Conservation (phyloP, 2,329 filamentous ascomycete species). For the Hypoxylon sp. region DNA sequence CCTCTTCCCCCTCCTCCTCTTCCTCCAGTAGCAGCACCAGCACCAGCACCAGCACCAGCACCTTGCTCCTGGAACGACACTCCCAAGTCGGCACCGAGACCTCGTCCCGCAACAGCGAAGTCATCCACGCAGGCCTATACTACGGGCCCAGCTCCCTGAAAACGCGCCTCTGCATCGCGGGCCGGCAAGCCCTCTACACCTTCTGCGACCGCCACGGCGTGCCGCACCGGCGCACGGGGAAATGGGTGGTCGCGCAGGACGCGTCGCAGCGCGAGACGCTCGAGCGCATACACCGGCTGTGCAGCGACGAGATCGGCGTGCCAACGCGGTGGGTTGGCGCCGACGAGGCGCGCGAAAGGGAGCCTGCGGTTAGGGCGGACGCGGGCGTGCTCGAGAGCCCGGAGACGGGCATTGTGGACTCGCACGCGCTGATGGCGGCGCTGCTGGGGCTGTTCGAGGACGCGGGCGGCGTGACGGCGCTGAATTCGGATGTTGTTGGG, state of each 20-base stretch:
- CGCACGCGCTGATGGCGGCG: constrained; percentile 85
- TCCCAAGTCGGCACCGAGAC: constrained; percentile 84
- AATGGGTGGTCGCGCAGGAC: constrained; percentile 95
- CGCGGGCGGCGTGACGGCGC: constrained; percentile 79
- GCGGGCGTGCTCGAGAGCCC: constrained; percentile 85
- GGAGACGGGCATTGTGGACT: constrained; percentile 91
- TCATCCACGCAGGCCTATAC: constrained; percentile 96
- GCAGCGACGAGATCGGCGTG: constrained; percentile 63
- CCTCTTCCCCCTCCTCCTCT: constrained; percentile 54
- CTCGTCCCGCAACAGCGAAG: constrained; percentile 91
- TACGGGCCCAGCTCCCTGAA: constrained; percentile 85
- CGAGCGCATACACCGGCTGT: constrained; percentile 65
- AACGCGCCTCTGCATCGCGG: constrained; percentile 83
- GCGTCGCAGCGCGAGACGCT: constrained; percentile 76
- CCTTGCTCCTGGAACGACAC: constrained; percentile 87
- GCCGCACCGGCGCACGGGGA: constrained; percentile 81
- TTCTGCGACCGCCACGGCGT: constrained; percentile 79
- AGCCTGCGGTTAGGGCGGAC: constrained; percentile 81
- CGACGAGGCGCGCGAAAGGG: constrained; percentile 73
- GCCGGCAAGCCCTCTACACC: constrained; percentile 82
- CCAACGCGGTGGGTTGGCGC: constrained; percentile 78
- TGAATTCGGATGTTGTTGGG: constrained; percentile 74
- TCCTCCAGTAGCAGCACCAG: not conserved
- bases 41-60: constrained; percentile 62
- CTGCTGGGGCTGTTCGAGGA: constrained; percentile 84